These are phyloP conservation scores for Cytospora mali DNA, from an alignment of 2,329 filamentous ascomycete genomes.

Conservation along the genomic window DNA sequence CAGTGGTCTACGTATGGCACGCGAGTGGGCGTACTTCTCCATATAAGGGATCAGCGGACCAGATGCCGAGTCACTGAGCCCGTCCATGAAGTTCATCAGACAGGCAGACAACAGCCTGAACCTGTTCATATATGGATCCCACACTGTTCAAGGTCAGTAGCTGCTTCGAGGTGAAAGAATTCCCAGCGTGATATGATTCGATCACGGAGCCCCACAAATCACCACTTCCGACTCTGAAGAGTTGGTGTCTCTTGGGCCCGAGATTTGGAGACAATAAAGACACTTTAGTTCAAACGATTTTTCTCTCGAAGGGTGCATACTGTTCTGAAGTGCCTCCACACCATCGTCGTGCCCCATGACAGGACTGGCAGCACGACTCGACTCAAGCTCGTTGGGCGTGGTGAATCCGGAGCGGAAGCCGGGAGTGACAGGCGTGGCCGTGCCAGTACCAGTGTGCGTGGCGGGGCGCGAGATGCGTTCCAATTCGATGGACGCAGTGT, in stretches of 20 bases:
- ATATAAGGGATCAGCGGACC: conserved; percentile 83
- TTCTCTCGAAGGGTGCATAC: neutral
- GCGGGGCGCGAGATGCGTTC: conserved; percentile 30
- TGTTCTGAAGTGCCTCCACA: conserved; percentile 54
- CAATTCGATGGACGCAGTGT: conserved; percentile 36
- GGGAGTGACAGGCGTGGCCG: neutral
- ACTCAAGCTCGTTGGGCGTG: conserved; percentile 47
- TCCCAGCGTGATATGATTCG: too few species aligned
- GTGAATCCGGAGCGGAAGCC: conserved; percentile 3
- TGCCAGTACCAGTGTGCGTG: conserved; percentile 11
- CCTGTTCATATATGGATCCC: conserved; percentile 67
- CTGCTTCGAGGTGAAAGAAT: neutral
- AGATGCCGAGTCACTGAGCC: conserved; percentile 73
- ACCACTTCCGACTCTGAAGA: neutral
- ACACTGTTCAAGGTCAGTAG: conserved; percentile 41
- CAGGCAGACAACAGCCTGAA: conserved; percentile 68
- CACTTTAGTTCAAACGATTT: neutral
- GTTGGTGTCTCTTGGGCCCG: neutral
- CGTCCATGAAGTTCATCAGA: conserved; percentile 67
- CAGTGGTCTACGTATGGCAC: conserved; percentile 17
- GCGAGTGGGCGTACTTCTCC: conserved; percentile 52
- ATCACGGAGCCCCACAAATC: neutral
- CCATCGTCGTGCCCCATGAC: conserved; percentile 36
- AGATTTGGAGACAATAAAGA: neutral
- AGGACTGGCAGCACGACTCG: conserved; percentile 55